Conservation (phyloP, 2,329 filamentous ascomycete genomes). For the Botrytis byssoidea region DNA sequence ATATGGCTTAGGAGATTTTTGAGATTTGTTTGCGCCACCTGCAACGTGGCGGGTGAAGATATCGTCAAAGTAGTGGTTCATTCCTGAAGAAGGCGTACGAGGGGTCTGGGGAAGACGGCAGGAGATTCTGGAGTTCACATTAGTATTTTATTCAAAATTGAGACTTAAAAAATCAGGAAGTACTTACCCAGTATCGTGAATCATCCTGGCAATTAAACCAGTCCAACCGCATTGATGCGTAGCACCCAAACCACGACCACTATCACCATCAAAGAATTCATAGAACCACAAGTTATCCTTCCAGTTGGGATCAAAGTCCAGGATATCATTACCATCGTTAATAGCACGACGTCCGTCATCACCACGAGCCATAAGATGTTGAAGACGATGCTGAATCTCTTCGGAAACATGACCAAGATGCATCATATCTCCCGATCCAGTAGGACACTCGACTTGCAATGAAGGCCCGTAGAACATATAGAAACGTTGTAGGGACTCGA, state of each 20-base stretch:
- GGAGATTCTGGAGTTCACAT: constrained; percentile 61
- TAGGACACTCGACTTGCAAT: constrained; percentile 89
- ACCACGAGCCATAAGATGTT: constrained; percentile 83
- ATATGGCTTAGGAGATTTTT: constrained; percentile 44
- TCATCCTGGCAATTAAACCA: constrained; percentile 91
- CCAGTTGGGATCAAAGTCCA: constrained; percentile 93
- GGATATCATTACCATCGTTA: constrained; percentile 78
- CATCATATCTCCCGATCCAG: constrained; percentile 91
- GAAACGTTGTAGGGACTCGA: constrained; percentile 92
- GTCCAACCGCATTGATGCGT: constrained; percentile 98
- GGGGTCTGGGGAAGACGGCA: constrained; percentile 93
- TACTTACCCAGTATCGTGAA: constrained; percentile 91
- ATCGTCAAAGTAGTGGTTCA: constrained; percentile 95
- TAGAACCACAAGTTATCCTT: constrained; percentile 94
- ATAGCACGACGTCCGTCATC: constrained; percentile 86
- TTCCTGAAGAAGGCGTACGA: constrained; percentile 77
- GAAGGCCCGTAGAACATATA: constrained; percentile 92
- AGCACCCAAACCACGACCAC: constrained; percentile 82
- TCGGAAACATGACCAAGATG: constrained; percentile 93
- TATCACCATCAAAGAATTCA: constrained; percentile 95
- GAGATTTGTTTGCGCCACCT: constrained; percentile 36
- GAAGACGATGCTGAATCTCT: constrained; percentile 89
- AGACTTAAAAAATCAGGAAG: neutral
- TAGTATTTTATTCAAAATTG: constrained; percentile 39
- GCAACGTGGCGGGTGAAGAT: constrained; percentile 62